These are phyloP conservation scores for Quercus variabilis DNA, from an alignment of 306 rosid genomes.

Conservation along the genomic window DNA sequence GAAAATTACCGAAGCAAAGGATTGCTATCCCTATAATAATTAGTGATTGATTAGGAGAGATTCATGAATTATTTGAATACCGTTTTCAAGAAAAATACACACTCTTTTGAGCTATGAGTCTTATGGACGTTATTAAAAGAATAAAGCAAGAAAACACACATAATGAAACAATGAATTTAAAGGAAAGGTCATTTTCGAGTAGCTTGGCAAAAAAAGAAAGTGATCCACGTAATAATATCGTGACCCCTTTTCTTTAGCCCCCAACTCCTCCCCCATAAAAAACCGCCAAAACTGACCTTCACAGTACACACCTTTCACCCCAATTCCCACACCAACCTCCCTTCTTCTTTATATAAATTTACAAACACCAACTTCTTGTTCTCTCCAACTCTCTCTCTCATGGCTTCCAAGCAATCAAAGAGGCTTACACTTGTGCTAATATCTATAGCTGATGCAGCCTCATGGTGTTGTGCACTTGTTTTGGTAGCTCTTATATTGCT, in stretches of 20 bases:
- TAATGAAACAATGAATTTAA: background rate
- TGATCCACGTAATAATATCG: slow-evolving; percentile 19
- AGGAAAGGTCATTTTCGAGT: background rate
- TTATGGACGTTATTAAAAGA: background rate
- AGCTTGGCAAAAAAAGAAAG: background rate
- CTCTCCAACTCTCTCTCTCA: background rate
- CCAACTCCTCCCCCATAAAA: slow-evolving; percentile 1
- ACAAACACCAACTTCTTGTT: background rate
- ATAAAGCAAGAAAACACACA: background rate
- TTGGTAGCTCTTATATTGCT: slow-evolving; percentile 29
- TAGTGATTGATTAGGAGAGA: too few relatives aligned
- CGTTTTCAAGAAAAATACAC: too few relatives aligned
- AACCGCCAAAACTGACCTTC: slow-evolving; percentile 36
- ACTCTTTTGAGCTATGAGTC: background rate
- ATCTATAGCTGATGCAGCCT: slow-evolving; percentile 33
- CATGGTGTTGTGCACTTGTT: slow-evolving; percentile 42
- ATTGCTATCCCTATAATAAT: too few relatives aligned
- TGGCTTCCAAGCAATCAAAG: slow-evolving; percentile 15
- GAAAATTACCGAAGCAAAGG: too few relatives aligned
- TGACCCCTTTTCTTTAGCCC: slow-evolving; percentile 13
- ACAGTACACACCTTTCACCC: background rate
- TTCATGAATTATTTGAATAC: too few relatives aligned
- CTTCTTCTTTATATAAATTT: background rate
- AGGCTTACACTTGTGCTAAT: background rate
- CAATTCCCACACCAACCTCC: background rate